Evolutionary conservation across 306 rosid genomes (phyloP), one percentile per base, ranked within the genome.

Genomic region (Prunus mongolica): DNA sequence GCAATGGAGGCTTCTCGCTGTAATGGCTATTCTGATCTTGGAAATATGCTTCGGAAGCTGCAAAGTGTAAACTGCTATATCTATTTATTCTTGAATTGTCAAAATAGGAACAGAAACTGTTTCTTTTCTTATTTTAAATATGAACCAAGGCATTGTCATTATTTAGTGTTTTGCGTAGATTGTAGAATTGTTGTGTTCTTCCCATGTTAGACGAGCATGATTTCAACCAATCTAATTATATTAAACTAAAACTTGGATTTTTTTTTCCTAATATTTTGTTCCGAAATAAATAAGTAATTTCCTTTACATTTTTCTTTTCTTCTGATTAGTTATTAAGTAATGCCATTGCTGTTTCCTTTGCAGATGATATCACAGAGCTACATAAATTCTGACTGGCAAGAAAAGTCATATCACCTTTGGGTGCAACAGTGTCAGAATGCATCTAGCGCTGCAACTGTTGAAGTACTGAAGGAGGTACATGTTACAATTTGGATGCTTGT

Each of bases 1-100:
- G 97, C 99, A 44, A 90, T 89, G 92, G 97, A 88, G 88, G 97
- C 96, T 83, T 95, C 99, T 82, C 88, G 72, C 60, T 88, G 90
- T 77, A 80, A 73, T 67, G 93, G 89, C 77, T 96, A 96, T 91
- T 86, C 89, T 55, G 96, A 89, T 80, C 89, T 92, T 71, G 97
- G 99, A 80, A 91, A 88, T 86, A 90, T 96, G 93, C 98, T 96
- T 81, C 79, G 83, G 81, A 96, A 87, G 89, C 87, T 96, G 86
- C 91, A 87, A 76, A 96, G 82, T 82, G 99, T 96, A 92, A 90
- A 79, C 80, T 88, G 73, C 84, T 64, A 56, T 85, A 75, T 73
- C 75, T 83, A 74, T 79, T 86, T 84, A 81, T 83, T 58, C 73
- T 69, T 67, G 58, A 44, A 20, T 71, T 62, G 55, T 69, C 32